Evolutionary conservation across 345 rosid species (phyloP).

Genomic region (Citrus reticulata): DNA sequence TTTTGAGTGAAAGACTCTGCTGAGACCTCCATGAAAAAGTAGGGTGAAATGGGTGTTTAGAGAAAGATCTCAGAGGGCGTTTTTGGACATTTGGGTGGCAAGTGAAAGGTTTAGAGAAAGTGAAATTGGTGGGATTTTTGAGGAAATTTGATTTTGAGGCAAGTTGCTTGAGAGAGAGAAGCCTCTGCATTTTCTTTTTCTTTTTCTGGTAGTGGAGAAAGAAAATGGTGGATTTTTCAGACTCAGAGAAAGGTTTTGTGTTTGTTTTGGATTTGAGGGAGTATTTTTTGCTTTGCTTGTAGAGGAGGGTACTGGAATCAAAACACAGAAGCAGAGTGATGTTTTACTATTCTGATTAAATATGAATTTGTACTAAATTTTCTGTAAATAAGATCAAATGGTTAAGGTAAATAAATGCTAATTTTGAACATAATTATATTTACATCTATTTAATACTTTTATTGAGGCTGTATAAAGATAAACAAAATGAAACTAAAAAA

Average conservation of each 20-base stretch:
- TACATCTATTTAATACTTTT: no score
- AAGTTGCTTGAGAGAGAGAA: constrained; percentile 28
- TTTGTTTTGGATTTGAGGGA: neutral
- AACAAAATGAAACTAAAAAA: no score
- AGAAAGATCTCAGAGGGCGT: constrained; percentile 17
- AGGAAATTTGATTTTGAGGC: constrained; percentile 40
- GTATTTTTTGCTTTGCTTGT: neutral
- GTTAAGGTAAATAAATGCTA: neutral
- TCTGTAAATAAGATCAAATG: neutral
- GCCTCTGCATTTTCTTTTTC: constrained; percentile 33
- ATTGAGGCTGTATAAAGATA: no score
- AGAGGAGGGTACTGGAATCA: neutral
- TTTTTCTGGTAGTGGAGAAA: no score
- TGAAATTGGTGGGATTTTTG: constrained; percentile 19
- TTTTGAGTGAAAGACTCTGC: constrained; percentile 11
- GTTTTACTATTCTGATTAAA: neutral
- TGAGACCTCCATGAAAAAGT: constrained; percentile 30
- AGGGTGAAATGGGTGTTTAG: constrained; percentile 13
- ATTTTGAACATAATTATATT: no score
- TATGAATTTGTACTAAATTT: neutral
- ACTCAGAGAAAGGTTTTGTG: neutral
- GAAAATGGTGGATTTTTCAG: neutral
- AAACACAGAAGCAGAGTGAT: neutral
- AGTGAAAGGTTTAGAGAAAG: constrained; percentile 17
- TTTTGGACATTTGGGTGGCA: constrained; percentile 17